Evolutionary conservation across 768 basidiomycete genomes (phyloP).

Genomic region (Kwoniella sp.): DNA sequence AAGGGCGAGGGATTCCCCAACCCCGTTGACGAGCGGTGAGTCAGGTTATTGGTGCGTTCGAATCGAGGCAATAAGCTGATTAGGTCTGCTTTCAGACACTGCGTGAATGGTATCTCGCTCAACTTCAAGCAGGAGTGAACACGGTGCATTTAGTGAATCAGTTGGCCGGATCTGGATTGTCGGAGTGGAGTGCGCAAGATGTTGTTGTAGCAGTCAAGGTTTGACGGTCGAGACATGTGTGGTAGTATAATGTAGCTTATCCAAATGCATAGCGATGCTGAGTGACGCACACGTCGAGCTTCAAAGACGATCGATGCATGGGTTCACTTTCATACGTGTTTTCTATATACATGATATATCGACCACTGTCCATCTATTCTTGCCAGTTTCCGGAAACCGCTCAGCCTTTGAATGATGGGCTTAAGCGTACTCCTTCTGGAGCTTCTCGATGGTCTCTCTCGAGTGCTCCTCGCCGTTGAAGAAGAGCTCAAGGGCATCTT

Average conservation of each 20-base stretch:
- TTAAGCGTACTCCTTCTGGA: constrained; percentile 25
- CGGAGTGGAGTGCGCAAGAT: no score
- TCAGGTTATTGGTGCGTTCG: not conserved
- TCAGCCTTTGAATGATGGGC: not conserved
- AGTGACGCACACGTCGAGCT: not conserved
- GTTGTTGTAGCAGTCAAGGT: constrained; percentile 7
- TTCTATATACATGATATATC: not conserved
- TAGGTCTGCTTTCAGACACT: constrained; percentile 37
- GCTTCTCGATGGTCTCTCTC: constrained; percentile 26
- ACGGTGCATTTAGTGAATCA: not conserved
- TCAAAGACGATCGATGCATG: not conserved
- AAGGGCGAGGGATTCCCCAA: constrained; percentile 81
- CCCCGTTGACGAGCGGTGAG: constrained; percentile 63
- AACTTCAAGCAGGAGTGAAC: constrained; percentile 66
- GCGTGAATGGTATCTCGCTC: constrained; percentile 79
- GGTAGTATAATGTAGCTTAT: not conserved
- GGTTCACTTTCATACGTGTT: constrained; percentile 1
- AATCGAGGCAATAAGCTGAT: constrained; percentile 69
- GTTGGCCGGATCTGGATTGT: not conserved
- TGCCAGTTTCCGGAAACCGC: not conserved
- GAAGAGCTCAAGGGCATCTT: constrained; percentile 41
- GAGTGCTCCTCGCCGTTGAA: constrained; percentile 21
- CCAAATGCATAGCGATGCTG: not conserved
- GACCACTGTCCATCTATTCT: not conserved
- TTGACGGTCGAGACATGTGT: not conserved